Conservation (phyloP, 2,329 filamentous ascomycete species). For the Cladosporium oxysporum region DNA sequence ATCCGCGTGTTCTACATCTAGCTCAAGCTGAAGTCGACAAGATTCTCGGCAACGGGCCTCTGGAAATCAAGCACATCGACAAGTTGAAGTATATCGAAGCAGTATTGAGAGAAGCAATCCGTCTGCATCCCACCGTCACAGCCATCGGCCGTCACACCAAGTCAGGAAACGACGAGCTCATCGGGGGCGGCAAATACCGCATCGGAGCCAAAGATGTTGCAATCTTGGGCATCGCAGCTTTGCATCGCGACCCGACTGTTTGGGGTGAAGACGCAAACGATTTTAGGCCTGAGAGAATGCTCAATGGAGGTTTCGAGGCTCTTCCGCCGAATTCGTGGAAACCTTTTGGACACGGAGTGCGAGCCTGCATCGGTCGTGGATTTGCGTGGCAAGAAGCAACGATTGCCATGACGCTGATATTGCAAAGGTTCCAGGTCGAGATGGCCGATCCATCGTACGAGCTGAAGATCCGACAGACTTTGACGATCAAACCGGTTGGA, state of each 20-base stretch:
- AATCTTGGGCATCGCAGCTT: conserved; percentile 35
- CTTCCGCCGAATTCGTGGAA: conserved; percentile 50
- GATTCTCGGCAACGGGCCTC: conserved; percentile 50
- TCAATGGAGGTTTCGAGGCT: conserved; percentile 45
- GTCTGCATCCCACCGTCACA: conserved; percentile 54
- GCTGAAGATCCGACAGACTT: conserved; percentile 45
- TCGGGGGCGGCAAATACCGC: conserved; percentile 42
- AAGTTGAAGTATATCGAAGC: conserved; percentile 58
- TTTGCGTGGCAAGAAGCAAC: conserved; percentile 58
- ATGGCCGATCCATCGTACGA: conserved; percentile 48
- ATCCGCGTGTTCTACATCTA: conserved; percentile 49
- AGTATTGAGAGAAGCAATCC: conserved; percentile 56
- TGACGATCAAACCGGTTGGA: conserved; percentile 47
- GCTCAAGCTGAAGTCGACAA: conserved; percentile 58
- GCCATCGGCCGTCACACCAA: conserved; percentile 14
- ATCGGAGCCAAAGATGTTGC: conserved; percentile 39
- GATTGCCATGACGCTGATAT: conserved; percentile 45
- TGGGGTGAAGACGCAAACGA: conserved; percentile 49
- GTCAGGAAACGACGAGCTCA: conserved; percentile 29
- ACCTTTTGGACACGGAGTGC: conserved; percentile 56
- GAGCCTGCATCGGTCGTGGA: conserved; percentile 55
- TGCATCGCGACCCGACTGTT: conserved; percentile 46
- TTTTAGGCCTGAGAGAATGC: conserved; percentile 52
- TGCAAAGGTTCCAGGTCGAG: conserved; percentile 49
- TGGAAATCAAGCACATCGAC: conserved; percentile 52